Evolutionary conservation across 2,329 filamentous ascomycete species (phyloP).

Genomic region (Trichophyton simii): DNA sequence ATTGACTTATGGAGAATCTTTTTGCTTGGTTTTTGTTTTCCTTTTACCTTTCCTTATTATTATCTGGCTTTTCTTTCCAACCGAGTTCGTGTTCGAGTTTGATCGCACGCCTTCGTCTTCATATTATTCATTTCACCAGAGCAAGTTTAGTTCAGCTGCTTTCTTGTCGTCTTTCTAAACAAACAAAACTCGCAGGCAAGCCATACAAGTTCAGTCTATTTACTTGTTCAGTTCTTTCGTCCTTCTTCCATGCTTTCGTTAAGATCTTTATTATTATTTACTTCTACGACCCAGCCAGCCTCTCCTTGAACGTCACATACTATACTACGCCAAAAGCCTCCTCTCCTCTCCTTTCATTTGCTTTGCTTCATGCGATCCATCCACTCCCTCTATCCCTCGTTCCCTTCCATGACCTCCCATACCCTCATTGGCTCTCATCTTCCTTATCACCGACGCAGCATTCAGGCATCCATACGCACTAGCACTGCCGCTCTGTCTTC

Average conservation of each 20-base stretch:
- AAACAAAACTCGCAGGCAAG: slow-evolving; percentile 2
- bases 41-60: slow-evolving; percentile 3
- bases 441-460: not conserved
- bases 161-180: not conserved
- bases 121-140: not conserved
- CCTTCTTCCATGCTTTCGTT: not conserved
- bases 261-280: not conserved
- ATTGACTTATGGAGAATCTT: slow-evolving; percentile 10
- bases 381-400: too few species aligned
- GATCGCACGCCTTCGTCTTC: slow-evolving; percentile 11
- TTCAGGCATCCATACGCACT: slow-evolving; percentile 1
- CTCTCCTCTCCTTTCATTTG: not conserved
- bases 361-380: too few species aligned
- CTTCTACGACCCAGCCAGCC: not conserved
- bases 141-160: slow-evolving; percentile 2
- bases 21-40: not conserved
- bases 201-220: not conserved
- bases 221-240: not conserved
- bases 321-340: not conserved
- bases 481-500: not conserved
- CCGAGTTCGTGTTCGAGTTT: slow-evolving; percentile 6
- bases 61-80: slow-evolving; percentile 5
- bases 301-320: not conserved
- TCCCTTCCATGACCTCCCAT: not conserved
- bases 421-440: not conserved